Evolutionary conservation across 768 basidiomycete genomes (phyloP), one percentile per base, ranked within the genome.

Genomic region (Gymnopilus junonius): DNA sequence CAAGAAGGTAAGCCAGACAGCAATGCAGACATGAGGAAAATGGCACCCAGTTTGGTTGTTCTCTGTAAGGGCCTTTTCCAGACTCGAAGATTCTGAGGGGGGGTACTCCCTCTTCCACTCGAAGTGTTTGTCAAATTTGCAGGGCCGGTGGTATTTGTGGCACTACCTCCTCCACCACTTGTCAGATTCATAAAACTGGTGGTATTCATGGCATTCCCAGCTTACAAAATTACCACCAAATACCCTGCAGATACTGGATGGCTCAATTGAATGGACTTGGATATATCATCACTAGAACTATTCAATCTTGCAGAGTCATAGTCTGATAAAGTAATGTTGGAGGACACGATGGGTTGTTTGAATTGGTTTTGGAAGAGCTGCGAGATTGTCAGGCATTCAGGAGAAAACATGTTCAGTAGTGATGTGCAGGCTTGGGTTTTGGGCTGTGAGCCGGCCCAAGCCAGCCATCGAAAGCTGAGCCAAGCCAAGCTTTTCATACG

Each of bases 281-380:
- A 14, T 2, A 55, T 61, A 14, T 20, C 50, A 2, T 12, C 27
- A 1, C 21, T 4, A 8, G 39, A 23, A 29, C 25, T 34, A 17
- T 61, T 61, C 25, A 61, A 17, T n/a, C 12, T 7, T 5, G n/a
- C 51, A 29, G 59, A 54, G 20, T 61, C 59, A 29, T 61, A 61
- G 7, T 51, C 17, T n/a, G 20, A 31, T 8, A 51, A 15, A 15
- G 27, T 29, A 8, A 29, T n/a, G 29, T 32, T 31, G 17, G 48
- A 51, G 17, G 48, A n/a, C 29, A 29, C 27, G 27, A 32, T n/a
- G 15, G 48, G 15, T 17, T n/a, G 48, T 3, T 15, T n/a, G 20
- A 51, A 32, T 23, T 51, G 48, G 14, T 2, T 15, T 29, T 51
- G 15, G 8, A 51, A 31, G 17, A 31, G 17, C 29, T 29, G 17